Base-by-base conservation (phyloP, 2,329 filamentous ascomycete species). In the Incumbomyces lentus region DNA sequence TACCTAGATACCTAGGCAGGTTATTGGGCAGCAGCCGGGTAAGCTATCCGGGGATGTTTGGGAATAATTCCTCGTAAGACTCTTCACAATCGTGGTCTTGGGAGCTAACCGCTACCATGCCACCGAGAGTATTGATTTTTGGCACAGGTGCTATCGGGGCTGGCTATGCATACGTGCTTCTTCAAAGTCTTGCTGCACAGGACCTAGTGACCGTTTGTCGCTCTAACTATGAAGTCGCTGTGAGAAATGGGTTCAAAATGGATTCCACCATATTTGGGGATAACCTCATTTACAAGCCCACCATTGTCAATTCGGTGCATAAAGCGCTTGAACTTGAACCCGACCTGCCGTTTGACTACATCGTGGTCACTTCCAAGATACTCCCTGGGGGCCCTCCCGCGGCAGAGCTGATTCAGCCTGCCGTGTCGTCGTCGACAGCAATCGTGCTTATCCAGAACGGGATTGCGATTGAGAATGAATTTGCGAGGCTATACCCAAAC, bases 371-470 rank as follows among this genome's bases (percentile, higher is more conserved):
- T 26, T 66, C 63, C 47, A 74, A 75, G 61, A 68, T 65, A 12
- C 63, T 72, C 19, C 68, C 68, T 1, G 62, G 58, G 7, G 58
- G 57, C 2, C 62, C 63, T 12, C 57, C 64, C 2, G 59, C 61
- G 6, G 51, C 60, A 2, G 52, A 61, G 4, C 51, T 63, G 17
- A 66, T 74, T 39, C 55, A 55, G 5, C 63, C 68, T 1, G 69
- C 63, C 3, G 59, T 73, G 2, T 56, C 59, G 8, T 39, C 34
- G 8, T 52, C 41, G 44, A 79, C 76, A 0, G 68, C 71, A 0
- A 73, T 81, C 34, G 74, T 76, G 6, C 69, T 82, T 1, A 69
- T 79, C 13, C 78, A 82, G 50, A 81, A 81, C 53, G 78, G 78
- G 0, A 72, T 81, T 32, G 70, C 68, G 1, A 79, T 80, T 49